phyloP scores from a whole-genome alignment of 768 basidiomycete genomes.

The Xerocomellus amylosporus region DNA sequence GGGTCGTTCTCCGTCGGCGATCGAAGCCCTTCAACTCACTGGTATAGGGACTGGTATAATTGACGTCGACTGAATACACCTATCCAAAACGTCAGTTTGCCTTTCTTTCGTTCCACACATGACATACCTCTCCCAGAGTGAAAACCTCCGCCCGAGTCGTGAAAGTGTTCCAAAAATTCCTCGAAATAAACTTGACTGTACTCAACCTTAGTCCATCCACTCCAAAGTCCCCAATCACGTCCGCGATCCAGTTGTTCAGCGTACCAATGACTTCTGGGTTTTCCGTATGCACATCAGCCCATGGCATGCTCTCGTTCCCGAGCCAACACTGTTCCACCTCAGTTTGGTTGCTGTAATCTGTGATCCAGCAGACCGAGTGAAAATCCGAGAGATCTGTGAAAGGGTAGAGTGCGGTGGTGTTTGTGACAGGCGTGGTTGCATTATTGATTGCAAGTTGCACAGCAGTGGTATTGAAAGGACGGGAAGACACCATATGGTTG shows the following conservation, averaged over 20 bases:
- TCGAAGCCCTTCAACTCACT: conserved; percentile 26
- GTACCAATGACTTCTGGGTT: conserved; percentile 40
- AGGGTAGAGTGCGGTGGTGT: conserved; percentile 23
- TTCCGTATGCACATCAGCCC: conserved; percentile 59
- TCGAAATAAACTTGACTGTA: conserved; percentile 55
- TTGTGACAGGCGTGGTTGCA: conserved; percentile 8
- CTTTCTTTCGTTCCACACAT: conserved; percentile 29
- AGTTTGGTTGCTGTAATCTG: conserved; percentile 45
- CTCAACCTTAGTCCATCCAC: conserved; percentile 59
- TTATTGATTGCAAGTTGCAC: conserved; percentile 17
- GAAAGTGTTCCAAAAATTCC: conserved; percentile 55
- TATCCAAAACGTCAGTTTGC: conserved; percentile 10
- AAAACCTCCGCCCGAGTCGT: conserved; percentile 46
- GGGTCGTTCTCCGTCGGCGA: not conserved
- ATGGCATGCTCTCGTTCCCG: conserved; percentile 50
- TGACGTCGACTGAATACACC: conserved; percentile 43
- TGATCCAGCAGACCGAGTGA: conserved; percentile 41
- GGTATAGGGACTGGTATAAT: conserved; percentile 41
- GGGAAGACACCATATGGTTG: conserved; percentile 52
- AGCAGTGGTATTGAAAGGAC: conserved; percentile 25
- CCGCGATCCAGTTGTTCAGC: conserved; percentile 47
- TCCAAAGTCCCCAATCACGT: conserved; percentile 45
- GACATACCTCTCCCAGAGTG: conserved; percentile 48
- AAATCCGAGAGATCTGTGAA: conserved; percentile 38
- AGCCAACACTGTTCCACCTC: conserved; percentile 59